Evolutionary conservation across 108 stramenopile species (phyloP).

Genomic region (Pseudonitzschia multistriata): DNA sequence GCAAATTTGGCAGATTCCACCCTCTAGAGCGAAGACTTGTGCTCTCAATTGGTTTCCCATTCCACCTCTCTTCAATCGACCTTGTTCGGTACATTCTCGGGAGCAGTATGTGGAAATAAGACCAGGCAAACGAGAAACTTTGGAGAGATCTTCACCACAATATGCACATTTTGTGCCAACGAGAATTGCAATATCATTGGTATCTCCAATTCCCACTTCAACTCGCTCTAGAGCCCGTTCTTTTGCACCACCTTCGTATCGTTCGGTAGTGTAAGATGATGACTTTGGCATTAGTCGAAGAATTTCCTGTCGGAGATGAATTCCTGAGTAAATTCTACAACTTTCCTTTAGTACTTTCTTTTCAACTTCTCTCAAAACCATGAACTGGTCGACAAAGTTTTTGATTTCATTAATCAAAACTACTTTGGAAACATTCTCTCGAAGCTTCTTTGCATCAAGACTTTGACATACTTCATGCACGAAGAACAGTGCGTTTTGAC

Average conservation of each 20-base stretch:
- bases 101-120: constrained; percentile 60
- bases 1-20: constrained; percentile 42
- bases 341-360: constrained; percentile 53
- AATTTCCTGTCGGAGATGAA: constrained; percentile 28
- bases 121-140: constrained; percentile 13
- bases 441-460: background rate
- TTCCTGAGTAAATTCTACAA: constrained; percentile 35
- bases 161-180: constrained; percentile 54
- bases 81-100: constrained; percentile 57
- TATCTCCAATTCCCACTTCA: constrained; percentile 43
- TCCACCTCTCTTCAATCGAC: constrained; percentile 60
- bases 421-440: background rate
- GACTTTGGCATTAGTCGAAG: constrained; percentile 32
- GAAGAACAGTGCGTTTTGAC: background rate
- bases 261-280: constrained; percentile 32
- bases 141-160: constrained; percentile 41
- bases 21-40: constrained; percentile 60
- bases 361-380: constrained; percentile 54
- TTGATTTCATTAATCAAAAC: constrained; percentile 34
- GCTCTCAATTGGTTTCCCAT: constrained; percentile 46
- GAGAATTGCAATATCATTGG: constrained; percentile 40
- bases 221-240: constrained; percentile 50
- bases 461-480: constrained; percentile 2
- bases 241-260: constrained; percentile 65
- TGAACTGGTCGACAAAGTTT: constrained; percentile 44